phyloP scores from a whole-genome alignment of 2,329 filamentous ascomycete genomes.

The Fusarium paranaense region DNA sequence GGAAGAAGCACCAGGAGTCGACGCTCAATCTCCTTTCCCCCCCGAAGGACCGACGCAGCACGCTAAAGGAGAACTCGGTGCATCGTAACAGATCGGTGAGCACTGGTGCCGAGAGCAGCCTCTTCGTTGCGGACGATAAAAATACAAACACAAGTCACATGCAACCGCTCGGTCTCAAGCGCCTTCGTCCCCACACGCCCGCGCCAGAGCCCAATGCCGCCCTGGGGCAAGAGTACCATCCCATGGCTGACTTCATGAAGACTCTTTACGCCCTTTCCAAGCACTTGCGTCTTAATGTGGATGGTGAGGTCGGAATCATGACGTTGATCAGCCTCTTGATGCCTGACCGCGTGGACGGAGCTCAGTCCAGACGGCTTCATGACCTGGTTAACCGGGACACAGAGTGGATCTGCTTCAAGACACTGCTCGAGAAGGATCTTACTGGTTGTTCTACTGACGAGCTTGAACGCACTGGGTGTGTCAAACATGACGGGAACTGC shows the following conservation, averaged over 20 bases:
- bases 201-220: background rate
- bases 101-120: background rate
- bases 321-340: background rate
- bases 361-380: background rate
- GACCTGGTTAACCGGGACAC: background rate
- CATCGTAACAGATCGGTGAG: background rate
- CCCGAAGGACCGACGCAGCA: background rate
- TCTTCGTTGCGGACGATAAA: background rate
- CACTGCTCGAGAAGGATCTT: background rate
- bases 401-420: background rate
- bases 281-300: background rate
- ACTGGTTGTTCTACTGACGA: background rate
- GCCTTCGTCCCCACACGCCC: background rate
- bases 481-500: background rate
- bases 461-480: background rate
- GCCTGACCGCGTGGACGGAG: background rate
- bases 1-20: background rate
- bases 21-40: background rate
- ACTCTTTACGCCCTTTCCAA: background rate
- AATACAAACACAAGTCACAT: background rate
- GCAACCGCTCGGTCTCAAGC: background rate
- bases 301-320: background rate
- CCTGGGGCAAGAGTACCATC: background rate
- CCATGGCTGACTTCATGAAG: background rate
- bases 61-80: background rate